These are phyloP conservation scores for Lycium ferocissimum DNA, from an alignment of 257 asterid species.

Conservation along the genomic window DNA sequence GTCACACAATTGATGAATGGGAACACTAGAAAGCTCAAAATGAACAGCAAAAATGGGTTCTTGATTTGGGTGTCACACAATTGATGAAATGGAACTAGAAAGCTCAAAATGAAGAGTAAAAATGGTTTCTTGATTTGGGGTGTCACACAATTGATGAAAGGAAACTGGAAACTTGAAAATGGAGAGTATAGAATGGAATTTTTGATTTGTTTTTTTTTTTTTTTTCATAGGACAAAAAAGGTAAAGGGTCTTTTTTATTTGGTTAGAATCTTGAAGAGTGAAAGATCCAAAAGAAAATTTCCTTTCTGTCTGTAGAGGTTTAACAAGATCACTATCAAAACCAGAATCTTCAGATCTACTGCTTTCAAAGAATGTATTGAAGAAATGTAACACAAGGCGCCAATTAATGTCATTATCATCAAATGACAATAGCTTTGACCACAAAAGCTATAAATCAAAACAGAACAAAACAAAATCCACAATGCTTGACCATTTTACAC, in stretches of 20 bases:
- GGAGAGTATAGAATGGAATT: no score
- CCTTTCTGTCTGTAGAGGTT: not conserved
- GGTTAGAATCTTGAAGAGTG: not conserved
- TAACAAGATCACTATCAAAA: not conserved
- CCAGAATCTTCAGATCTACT: conserved; percentile 53
- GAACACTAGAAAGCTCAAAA: no score
- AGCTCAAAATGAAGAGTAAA: not conserved
- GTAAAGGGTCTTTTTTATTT: not conserved
- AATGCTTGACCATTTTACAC: no score
- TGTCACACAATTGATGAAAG: no score
- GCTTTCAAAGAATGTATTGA: conserved; percentile 28
- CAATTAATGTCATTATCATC: conserved; percentile 61
- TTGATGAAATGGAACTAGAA: not conserved
- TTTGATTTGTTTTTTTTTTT: no score
- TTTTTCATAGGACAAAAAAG: not conserved
- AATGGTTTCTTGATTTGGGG: not conserved
- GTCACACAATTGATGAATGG: no score
- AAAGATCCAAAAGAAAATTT: conserved; percentile 32
- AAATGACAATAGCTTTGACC: conserved; percentile 41
- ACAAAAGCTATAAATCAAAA: conserved; percentile 26
- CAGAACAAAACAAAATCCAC: not conserved
- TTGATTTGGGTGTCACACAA: not conserved
- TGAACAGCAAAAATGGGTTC: not conserved
- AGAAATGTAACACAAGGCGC: conserved; percentile 53
- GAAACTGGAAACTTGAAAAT: no score